Evolutionary conservation across 2,329 filamentous ascomycete species (phyloP).

Genomic region (Colletotrichum limetticola): DNA sequence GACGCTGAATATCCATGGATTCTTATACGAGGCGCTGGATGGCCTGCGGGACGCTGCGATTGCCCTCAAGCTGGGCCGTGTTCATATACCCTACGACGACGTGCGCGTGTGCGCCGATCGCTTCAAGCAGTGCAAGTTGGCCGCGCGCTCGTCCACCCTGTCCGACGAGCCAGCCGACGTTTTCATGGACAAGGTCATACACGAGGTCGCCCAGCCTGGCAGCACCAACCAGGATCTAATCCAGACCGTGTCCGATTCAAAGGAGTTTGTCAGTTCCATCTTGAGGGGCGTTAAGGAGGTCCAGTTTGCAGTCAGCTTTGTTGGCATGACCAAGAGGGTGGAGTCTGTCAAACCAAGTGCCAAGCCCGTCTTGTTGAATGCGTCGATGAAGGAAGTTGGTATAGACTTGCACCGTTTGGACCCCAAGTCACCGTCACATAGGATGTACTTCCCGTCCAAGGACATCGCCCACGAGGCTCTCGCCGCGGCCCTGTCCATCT

Average conservation of each 20-base stretch:
- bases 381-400: conserved; percentile 96
- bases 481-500: conserved; percentile 90
- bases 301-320: conserved; percentile 92
- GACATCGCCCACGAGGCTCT: conserved; percentile 96
- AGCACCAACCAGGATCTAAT: conserved; percentile 75
- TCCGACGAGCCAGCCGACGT: conserved; percentile 65
- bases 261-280: conserved; percentile 90
- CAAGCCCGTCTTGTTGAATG: conserved; percentile 81
- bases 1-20: conserved; percentile 89
- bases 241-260: conserved; percentile 88
- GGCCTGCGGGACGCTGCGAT: conserved; percentile 91
- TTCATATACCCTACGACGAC: conserved; percentile 93
- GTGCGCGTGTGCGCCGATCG: conserved; percentile 71
- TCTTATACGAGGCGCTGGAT: conserved; percentile 85
- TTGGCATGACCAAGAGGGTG: conserved; percentile 86
- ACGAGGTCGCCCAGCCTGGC: conserved; percentile 77
- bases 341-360: conserved; percentile 73
- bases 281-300: conserved; percentile 95
- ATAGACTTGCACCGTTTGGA: conserved; percentile 93
- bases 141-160: conserved; percentile 43
- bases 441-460: conserved; percentile 96
- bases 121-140: conserved; percentile 58
- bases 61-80: conserved; percentile 87
- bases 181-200: conserved; percentile 77
- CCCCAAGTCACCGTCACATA: conserved; percentile 90